Evolutionary conservation across 331 rosid genomes (phyloP).

Genomic region (Arachis monticola): DNA sequence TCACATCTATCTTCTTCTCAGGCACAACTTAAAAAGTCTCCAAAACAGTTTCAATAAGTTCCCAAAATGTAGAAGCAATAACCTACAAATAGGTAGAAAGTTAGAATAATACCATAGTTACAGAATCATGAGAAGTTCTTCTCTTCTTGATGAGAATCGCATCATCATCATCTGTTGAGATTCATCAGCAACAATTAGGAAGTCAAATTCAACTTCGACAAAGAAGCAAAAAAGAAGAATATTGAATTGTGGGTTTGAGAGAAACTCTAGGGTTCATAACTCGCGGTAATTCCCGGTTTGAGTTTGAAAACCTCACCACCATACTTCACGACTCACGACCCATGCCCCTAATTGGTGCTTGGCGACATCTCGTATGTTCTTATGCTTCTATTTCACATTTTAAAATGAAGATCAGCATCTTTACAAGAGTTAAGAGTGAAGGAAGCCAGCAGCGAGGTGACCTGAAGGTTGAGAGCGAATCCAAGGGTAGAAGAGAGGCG

Average conservation of each 20-base stretch:
- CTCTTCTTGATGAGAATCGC: constrained; percentile 47
- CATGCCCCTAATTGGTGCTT: not conserved
- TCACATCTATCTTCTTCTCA: constrained; percentile 31
- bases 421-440: too few species aligned
- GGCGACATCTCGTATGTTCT: not conserved
- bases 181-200: constrained; percentile 12
- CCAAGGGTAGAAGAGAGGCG: too few species aligned
- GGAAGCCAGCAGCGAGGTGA: too few species aligned
- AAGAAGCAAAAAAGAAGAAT: not conserved
- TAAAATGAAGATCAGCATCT: too few species aligned
- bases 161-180: constrained; percentile 55
- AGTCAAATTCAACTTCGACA: not conserved
- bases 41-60: constrained; percentile 21
- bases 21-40: constrained; percentile 49
- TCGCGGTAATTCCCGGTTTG: not conserved
- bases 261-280: constrained; percentile 29
- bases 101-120: constrained; percentile 6
- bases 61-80: constrained; percentile 13
- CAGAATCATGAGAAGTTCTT: constrained; percentile 40
- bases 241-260: not conserved
- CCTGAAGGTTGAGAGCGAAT: too few species aligned
- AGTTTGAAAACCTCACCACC: constrained; percentile 34
- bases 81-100: not conserved
- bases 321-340: not conserved
- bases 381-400: too few species aligned